Base-by-base conservation (phyloP, 305 asterid species). In the Solanum hybrid region DNA sequence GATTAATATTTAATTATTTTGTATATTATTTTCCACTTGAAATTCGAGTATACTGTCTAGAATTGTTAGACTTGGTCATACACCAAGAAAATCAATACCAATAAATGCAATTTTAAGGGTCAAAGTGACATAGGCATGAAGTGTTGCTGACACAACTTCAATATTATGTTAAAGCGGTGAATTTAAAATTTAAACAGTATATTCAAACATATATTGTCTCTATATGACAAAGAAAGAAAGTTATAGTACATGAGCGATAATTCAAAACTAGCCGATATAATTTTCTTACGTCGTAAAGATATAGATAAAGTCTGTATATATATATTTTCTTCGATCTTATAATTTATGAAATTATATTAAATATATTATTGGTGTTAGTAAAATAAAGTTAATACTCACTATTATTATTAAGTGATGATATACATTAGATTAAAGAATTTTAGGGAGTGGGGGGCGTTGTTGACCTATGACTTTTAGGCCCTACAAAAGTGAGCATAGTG, bases 381-480 rank as follows among this genome's bases (percentile, higher is more conserved):
- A 3, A n/a, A n/a, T 24, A 70, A 10, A 41, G 34, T 39, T 29
- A 13, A 20, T 14, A 26, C 14, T 38, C 37, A 81, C 1, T 68
- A 68, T 11, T n/a, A n/a, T 7, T 39, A 9, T 39, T 31, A 81
- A 81, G 20, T n/a, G 20, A 81, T 36, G 32, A 83, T 45, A 15
- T 45, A 31, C 5, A 26, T 26, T 34, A 17, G 10, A 6, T 57
- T 41, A 8, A 84, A 39, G 24, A 26, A 41, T 7, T 33, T 26
- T 51, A 22, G 27, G 89, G 36, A 70, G 65, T 87, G 68, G 68
- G 89, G 82, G 68, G 24, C 39, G 81, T 34, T 87, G 81, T 87
- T 70, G 89, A 87, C 82, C 81, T 34, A 61, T 61, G 89, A 87
- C 89, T 87, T 6, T 81, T 38, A 57, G 70, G 38, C 10, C 73